A percentile compares a stretch with the other conserved stretches of the same genome.
Evolutionary conservation across 257 asterid species (phyloP).

Genomic region (Solanum tarijense): DNA sequence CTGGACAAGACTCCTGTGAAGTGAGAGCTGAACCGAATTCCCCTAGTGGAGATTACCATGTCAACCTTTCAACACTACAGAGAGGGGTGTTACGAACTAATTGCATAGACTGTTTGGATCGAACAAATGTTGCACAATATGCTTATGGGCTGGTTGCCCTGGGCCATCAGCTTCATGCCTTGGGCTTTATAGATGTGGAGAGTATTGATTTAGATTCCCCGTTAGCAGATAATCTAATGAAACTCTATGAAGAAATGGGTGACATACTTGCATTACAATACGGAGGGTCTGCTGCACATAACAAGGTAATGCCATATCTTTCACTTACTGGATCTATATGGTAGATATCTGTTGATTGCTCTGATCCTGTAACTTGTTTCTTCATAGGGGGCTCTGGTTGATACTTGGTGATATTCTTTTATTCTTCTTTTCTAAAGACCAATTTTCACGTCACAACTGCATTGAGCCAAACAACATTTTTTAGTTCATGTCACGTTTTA

Average conservation of each 20-base stretch:
- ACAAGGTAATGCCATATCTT: constrained; percentile 46
- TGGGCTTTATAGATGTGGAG: constrained; percentile 49
- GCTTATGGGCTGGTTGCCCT: constrained; percentile 79
- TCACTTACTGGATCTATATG: neutral
- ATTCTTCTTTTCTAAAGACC: neutral
- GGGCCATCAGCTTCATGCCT: constrained; percentile 67
- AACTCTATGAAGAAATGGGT: constrained; percentile 85
- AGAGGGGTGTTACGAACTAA: constrained; percentile 87
- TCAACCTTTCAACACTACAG: constrained; percentile 50
- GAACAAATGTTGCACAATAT: constrained; percentile 96
- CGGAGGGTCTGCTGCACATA: constrained; percentile 98
- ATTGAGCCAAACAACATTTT: neutral
- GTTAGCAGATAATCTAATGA: constrained; percentile 71
- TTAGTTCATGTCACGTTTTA: neutral
- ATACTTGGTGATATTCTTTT: neutral
- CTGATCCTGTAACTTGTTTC: neutral
- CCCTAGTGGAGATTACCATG: constrained; percentile 7
- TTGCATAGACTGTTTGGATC: constrained; percentile 95
- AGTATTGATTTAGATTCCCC: constrained; percentile 44
- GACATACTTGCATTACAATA: constrained; percentile 91
- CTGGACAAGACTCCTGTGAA: constrained; percentile 21
- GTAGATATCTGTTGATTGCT: neutral
- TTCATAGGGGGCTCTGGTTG: neutral
- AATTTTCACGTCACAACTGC: neutral
- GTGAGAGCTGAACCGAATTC: constrained; percentile 7